These are phyloP conservation scores for Aechmea fasciata DNA, from an alignment of 176 grass and related monocot genomes.

Conservation along the genomic window DNA sequence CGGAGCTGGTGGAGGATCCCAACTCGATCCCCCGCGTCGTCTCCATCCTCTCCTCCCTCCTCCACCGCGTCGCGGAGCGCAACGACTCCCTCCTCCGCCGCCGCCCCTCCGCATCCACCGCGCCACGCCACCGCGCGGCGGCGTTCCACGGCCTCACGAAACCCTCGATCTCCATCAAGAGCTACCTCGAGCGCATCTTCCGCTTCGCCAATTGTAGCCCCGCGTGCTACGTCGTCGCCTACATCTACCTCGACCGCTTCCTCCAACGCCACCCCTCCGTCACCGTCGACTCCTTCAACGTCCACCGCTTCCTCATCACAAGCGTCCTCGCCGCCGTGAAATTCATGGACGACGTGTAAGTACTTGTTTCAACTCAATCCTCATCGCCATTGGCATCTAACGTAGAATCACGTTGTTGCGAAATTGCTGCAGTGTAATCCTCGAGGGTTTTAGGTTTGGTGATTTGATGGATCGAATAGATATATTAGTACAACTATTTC, in stretches of 20 bases:
- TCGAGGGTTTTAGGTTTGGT: too few relatives aligned
- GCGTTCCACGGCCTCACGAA: constrained; percentile 85
- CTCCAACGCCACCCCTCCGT: constrained; percentile 50
- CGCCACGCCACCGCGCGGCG: constrained; percentile 9
- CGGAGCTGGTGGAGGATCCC: constrained; percentile 32
- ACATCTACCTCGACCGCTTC: constrained; percentile 97
- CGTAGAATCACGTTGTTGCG: too few relatives aligned
- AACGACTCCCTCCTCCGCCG: constrained; percentile 38
- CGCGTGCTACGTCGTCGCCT: constrained; percentile 87
- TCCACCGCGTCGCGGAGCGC: constrained; percentile 52
- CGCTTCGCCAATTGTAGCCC: constrained; percentile 82
- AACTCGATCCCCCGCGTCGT: constrained; percentile 66
- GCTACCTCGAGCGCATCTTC: constrained; percentile 97
- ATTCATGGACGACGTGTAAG: constrained; percentile 98
- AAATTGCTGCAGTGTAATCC: too few relatives aligned
- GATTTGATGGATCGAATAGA: too few relatives aligned
- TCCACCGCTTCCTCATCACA: constrained; percentile 94
- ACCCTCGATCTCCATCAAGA: constrained; percentile 71
- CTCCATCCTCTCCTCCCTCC: constrained; percentile 68
- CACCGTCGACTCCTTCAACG: constrained; percentile 88
- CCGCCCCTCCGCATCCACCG: background rate
- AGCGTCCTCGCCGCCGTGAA: constrained; percentile 93
- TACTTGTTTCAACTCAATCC: background rate
- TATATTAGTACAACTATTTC: too few relatives aligned
- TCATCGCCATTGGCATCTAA: too few relatives aligned